A percentile compares a stretch with the other conserved stretches of the same genome.
Evolutionary conservation across 2,329 filamentous ascomycete genomes (phyloP).

Genomic region (Cladosporium sp.): DNA sequence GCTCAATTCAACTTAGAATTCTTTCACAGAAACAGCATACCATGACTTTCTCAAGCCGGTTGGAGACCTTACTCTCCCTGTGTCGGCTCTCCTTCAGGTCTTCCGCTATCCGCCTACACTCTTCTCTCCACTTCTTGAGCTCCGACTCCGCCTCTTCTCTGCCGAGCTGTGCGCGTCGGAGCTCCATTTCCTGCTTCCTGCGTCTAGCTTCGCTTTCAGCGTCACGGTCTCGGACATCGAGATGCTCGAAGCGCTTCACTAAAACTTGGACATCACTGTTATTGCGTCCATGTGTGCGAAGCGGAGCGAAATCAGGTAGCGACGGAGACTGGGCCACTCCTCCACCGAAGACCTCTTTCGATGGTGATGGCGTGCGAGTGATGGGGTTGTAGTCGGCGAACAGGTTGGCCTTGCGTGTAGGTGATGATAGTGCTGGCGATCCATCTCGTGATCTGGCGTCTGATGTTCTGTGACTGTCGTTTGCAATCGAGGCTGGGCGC

Average conservation of each 20-base stretch:
- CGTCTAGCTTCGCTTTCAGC: constrained; percentile 37
- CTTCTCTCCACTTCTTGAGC: constrained; percentile 59
- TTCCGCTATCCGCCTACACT: constrained; percentile 52
- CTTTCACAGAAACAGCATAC: constrained; percentile 43
- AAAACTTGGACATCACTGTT: constrained; percentile 56
- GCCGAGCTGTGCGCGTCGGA: constrained; percentile 41
- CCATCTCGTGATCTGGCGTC: constrained; percentile 29
- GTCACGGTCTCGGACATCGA: constrained; percentile 52
- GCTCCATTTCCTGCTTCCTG: constrained; percentile 40
- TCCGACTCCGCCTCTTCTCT: constrained; percentile 68
- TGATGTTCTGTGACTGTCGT: constrained; percentile 35
- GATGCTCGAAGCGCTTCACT: constrained; percentile 68
- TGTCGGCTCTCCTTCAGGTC: constrained; percentile 63
- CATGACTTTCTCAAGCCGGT: constrained; percentile 66
- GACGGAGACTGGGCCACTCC: constrained; percentile 28
- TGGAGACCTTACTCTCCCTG: constrained; percentile 61
- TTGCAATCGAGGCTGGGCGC: constrained; percentile 33
- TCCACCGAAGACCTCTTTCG: constrained; percentile 17
- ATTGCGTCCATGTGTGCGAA: constrained; percentile 44
- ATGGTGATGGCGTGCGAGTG: constrained; percentile 12
- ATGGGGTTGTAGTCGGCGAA: constrained; percentile 28
- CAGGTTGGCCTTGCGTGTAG: constrained; percentile 30
- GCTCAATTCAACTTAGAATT: neutral
- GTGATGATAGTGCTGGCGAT: constrained; percentile 27
- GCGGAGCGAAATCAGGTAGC: constrained; percentile 27